Base-by-base conservation (phyloP, 2,329 filamentous ascomycete genomes). In the Hortaea sp. region DNA sequence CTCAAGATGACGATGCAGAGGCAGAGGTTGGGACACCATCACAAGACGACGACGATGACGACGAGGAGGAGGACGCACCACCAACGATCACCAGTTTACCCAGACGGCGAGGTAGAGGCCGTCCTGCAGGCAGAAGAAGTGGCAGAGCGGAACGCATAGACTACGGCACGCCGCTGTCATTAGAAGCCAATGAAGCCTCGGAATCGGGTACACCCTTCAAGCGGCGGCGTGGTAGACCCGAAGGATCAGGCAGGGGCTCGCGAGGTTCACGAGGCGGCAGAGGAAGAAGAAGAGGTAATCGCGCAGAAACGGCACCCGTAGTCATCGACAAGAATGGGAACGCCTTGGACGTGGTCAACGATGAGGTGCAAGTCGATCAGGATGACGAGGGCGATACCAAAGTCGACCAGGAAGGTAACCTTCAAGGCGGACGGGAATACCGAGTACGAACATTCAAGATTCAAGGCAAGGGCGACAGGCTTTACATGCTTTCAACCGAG, bases 401-500 rank as follows among this genome's bases (percentile, higher is more conserved):
- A 70, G 90, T 98, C 6, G 87, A 95, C 69, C 90, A 90, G 69
- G 68, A 84, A 57, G 92, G 92, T 29, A 81, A 86, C 58, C 76
- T 98, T 3, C 75, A 82, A 52, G 92, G 80, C 29, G 89, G 84
- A 4, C 80, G 92, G 57, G 88, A 97, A 60, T 98, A 98, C 66
- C 83, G 92, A 29, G 95, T 94, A 62, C 85, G 92, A 50, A 95
- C 90, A 1, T 98, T 98, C 66, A 95, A 85, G 6, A 85, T 98
- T 53, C 76, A 81, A 12, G 88, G 87, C 45, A 81, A 89, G 53
- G 88, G 85, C 34, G 78, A 90, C 42, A 75, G 89, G 46, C 79
- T 94, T 7, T 98, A 98, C 78, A 98, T 98, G 92, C 71, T 98
- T 67, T 97, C 92, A 3, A 98, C 92, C 4, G 92, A 98, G 63